Evolutionary conservation across 164 flowering plant species (phyloP), one percentile per base, ranked within the genome.

Genomic region (Chimonanthus salicifolius): DNA sequence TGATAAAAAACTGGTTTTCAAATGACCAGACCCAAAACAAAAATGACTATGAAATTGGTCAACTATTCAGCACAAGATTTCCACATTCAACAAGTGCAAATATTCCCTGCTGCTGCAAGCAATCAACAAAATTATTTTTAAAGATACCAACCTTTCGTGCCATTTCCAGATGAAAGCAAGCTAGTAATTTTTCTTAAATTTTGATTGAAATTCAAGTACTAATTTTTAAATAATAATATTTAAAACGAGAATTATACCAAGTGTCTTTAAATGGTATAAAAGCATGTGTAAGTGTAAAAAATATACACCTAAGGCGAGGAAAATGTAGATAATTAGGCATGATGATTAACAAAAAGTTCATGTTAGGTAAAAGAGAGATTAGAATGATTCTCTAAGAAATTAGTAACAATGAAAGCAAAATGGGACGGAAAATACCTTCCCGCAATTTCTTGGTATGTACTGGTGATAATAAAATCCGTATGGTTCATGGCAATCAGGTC

Each of bases 401-500:
- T 13, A 63, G 43, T 21, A 18, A 0, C 21, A 63, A n/a, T 18
- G 3, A 20, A 20, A n/a, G 13, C 33, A 13, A 46, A 44, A 67
- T 44, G 8, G 50, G 69, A 13, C 3, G 69, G 6, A 67, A 43
- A 49, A 11, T 51, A 69, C 71, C 72, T 70, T 70, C 72, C 72
- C 2, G 72, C 63, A 51, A 70, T 70, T 63, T 70, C 62, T 51
- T 70, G 63, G 46, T n/a, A 70, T 70, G 72, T 50, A 43, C 72
- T 70, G 8, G 72, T 70, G 60, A 70, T 70, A 70, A 54, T 51
- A 21, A 51, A 70, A 33, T 70, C 72, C 15, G 72, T 10, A 70
- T 58, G 58, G 62, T 70, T 70, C 72, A 70, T 70, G 58, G 72
- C 72, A 33, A 50, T 20, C 11, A 54, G 72, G 43, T 70, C 72